Conservation (phyloP, 2,329 filamentous ascomycete genomes). For the Neurospora sp. region DNA sequence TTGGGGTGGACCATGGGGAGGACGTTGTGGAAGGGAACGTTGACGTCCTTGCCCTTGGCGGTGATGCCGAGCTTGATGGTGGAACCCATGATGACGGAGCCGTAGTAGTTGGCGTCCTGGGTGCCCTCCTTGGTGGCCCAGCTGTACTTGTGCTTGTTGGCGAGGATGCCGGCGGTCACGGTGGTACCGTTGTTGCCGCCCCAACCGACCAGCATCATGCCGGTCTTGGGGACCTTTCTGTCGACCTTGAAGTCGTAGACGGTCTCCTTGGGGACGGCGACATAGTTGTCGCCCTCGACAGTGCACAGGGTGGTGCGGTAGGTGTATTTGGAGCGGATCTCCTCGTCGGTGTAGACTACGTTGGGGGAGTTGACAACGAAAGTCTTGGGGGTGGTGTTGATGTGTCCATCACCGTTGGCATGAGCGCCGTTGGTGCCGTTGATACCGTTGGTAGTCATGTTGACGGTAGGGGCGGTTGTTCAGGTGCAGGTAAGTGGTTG, state of each 20-base stretch:
- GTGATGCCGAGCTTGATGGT: constrained; percentile 95
- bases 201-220: constrained; percentile 95
- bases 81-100: constrained; percentile 92
- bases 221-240: constrained; percentile 83
- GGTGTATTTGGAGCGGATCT: constrained; percentile 89
- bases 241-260: constrained; percentile 97
- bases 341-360: constrained; percentile 76
- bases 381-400: constrained; percentile 29
- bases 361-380: constrained; percentile 91
- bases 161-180: constrained; percentile 92
- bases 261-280: constrained; percentile 80
- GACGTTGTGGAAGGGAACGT: constrained; percentile 90
- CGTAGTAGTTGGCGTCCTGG: constrained; percentile 90
- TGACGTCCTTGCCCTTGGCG: constrained; percentile 78
- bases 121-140: constrained; percentile 93
- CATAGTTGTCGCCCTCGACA: constrained; percentile 58
- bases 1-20: constrained; percentile 97
- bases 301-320: constrained; percentile 88
- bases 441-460: constrained; percentile 81
- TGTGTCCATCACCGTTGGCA: constrained; percentile 50
- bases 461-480: constrained; percentile 13
- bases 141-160: constrained; percentile 74
- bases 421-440: constrained; percentile 34
- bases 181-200: constrained; percentile 98
- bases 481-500: neutral